Base-by-base conservation (phyloP, 225 moss, liverwort and hornwort species). In the Asterella californica region DNA sequence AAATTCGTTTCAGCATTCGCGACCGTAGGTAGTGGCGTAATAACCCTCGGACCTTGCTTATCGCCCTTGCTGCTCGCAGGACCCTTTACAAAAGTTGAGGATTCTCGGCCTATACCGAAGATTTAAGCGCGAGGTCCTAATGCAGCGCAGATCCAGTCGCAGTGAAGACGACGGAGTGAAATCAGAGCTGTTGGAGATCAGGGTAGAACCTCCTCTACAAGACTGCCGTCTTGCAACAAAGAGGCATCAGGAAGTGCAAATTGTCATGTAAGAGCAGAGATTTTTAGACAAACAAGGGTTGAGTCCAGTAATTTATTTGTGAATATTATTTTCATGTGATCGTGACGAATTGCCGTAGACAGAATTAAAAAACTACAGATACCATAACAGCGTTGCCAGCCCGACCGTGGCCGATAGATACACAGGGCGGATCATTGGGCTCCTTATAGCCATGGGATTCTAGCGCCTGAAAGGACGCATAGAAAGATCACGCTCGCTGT, bases 1-100 rank as follows among this genome's bases (percentile, higher is more conserved):
- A 24, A 62, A 29, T 3, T 62, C 25, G 10, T 10, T 62, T 62
- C 11, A n/a, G n/a, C 42, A 62, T 62, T 29, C 29, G 25, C 10
- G 14, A 68, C 0, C 17, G 15, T 9, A 34, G 67, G 33, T 36
- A 33, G 32, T n/a, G 32, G n/a, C n/a, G n/a, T n/a, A n/a, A n/a
- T n/a, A n/a, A n/a, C n/a, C n/a, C n/a, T n/a, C n/a, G n/a, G n/a
- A n/a, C n/a, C n/a, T n/a, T n/a, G n/a, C 10, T 49, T 50, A 24
- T 19, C 22, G 0, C 25, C 22, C 32, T 19, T 53, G 19, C 64
- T 21, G 71, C 72, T 42, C 76, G 72, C 55, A 87, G 84, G 87
- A 87, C 38, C 87, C 87, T 48, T 10, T 80, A 49, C 87, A 87
- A 71, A 84, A 78, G 64, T 74, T 87, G 6, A 82, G 78, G 80